Evolutionary conservation across 2,329 filamentous ascomycete species (phyloP).

Genomic region (Colletotrichum chrysophilum): DNA sequence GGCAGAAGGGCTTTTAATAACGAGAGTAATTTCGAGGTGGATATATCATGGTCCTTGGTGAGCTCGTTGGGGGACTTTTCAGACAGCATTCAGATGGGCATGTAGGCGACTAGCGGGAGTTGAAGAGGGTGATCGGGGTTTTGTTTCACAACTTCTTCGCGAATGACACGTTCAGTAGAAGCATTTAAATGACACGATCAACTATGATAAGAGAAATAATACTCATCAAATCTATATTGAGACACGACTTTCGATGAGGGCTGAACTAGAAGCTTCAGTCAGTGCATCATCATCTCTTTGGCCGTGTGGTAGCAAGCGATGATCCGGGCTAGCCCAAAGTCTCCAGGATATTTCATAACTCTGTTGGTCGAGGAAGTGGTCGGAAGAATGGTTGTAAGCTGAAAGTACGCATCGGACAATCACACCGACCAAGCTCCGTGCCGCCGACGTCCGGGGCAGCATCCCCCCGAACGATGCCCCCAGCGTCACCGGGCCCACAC

Average conservation of each 20-base stretch:
- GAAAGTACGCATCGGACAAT: not conserved
- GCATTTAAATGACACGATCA: not conserved
- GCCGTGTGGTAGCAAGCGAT: not conserved
- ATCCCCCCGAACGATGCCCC: not conserved
- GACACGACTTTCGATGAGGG: not conserved
- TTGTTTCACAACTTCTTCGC: not conserved
- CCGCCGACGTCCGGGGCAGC: not conserved
- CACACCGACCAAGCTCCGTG: not conserved
- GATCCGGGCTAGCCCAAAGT: not conserved
- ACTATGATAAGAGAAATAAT: not conserved
- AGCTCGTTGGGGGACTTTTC: not conserved
- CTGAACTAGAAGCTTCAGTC: not conserved
- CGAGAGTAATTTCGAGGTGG: not conserved
- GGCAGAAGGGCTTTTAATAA: not conserved
- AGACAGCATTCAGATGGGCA: not conserved
- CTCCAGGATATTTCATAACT: no score
- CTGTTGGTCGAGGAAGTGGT: no score
- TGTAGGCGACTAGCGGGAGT: not conserved
- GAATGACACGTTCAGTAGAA: not conserved
- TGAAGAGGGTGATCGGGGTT: no score
- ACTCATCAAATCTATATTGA: not conserved
- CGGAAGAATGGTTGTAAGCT: not conserved
- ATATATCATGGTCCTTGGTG: not conserved
- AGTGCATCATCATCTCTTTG: accelerated
- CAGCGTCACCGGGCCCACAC: not conserved